phyloP scores from a whole-genome alignment of 768 basidiomycete species.

The Leccinum subgranulosum region DNA sequence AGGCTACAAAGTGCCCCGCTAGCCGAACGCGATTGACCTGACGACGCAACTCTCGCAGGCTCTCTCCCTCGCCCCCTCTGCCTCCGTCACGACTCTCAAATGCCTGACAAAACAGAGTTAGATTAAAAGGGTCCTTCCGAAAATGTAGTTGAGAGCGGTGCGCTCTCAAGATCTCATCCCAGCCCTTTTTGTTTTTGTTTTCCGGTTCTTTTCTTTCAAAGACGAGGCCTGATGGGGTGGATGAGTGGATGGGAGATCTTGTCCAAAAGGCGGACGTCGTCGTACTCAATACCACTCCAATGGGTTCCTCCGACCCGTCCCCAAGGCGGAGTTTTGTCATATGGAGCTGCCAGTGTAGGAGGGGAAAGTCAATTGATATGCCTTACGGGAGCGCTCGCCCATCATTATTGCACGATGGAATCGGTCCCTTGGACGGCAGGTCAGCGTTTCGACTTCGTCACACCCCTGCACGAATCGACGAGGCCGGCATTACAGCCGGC shows the following conservation, averaged over 20 bases:
- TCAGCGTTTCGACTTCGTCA: neutral
- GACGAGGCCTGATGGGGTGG: neutral
- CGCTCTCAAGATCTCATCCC: neutral
- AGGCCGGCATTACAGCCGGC: neutral
- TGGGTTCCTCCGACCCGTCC: neutral
- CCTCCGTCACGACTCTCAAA: neutral
- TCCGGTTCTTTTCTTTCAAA: neutral
- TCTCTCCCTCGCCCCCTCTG: neutral
- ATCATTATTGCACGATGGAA: neutral
- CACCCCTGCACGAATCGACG: neutral
- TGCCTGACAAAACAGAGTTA: neutral
- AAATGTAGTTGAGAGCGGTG: neutral
- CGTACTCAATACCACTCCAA: neutral
- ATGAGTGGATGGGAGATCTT: neutral
- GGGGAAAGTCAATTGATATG: neutral
- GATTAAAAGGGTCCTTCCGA: neutral
- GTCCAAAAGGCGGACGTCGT: neutral
- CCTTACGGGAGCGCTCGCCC: neutral
- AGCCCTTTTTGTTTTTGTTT: neutral
- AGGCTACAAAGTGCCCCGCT: neutral
- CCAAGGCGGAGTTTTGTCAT: neutral
- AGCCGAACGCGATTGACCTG: neutral
- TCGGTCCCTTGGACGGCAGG: neutral
- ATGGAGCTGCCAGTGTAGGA: neutral
- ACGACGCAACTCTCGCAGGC: neutral